Base-by-base conservation (phyloP, 257 asterid species). In the Linaria vulgaris region DNA sequence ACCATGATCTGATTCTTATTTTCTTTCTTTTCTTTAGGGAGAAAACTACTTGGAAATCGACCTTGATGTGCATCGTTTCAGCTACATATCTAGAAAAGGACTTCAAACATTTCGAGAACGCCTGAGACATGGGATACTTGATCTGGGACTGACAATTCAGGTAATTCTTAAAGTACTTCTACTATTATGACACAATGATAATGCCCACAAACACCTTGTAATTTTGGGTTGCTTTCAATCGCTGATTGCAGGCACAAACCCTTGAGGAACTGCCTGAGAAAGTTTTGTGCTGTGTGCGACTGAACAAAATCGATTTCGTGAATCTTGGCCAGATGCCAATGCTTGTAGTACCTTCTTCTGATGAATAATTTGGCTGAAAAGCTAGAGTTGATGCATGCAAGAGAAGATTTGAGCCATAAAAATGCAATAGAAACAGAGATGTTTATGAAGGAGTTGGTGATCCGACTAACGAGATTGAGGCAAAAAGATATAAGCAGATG, bases 31-130 rank as follows among this genome's bases (percentile, higher is more conserved):
- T n/a, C n/a, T 66, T 38, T 83, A 91, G 96, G 98, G 95, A 59
- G 67, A 74, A 16, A 88, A 79, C 71, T 91, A 88, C 82, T 77
- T 88, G 63, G 98, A 91, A 59, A 85, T 88, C 34, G 96, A 91
- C 80, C 82, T 91, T n/a, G 98, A 91, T 64, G 94, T 91, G 44
- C 98, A 91, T 64, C 89, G 89, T 21, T 91, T 91, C 77, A 88
- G 98, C 80, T 91, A 86, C 72, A 85, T 88, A 63, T 82, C 95
- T 1, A 82, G 98, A 75, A 91, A 80, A 80, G 96, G 96, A 30
- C 84, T 88, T 12, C 79, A 86, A 23, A 80, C 96, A 31, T 81
- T 91, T 67, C 66, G 92, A 50, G 89, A 82, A 16, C 67, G 98
- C n/a, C 47, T 91, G 82, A 83, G 79, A 72, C 72, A 82, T 21